These are phyloP conservation scores for Penicillium chermesinum DNA, from an alignment of 495 filamentous ascomycete genomes.

Conservation along the genomic window DNA sequence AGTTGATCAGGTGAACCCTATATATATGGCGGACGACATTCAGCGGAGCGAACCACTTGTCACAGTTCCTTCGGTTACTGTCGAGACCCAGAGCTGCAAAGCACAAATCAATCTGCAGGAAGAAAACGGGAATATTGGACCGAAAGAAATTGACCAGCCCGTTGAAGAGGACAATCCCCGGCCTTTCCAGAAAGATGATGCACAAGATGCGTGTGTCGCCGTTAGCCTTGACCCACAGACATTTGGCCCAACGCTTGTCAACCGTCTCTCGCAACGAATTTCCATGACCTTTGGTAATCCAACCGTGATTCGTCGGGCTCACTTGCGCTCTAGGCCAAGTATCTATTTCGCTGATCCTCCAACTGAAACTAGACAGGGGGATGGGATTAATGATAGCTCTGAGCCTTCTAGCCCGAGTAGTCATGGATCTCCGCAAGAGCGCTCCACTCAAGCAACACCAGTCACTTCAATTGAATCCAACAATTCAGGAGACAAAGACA, in stretches of 20 bases:
- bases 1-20: background rate
- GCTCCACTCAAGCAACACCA: slow-evolving; percentile 35
- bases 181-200: slow-evolving; percentile 6
- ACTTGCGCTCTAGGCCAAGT: slow-evolving; percentile 40
- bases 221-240: slow-evolving; percentile 5
- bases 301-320: slow-evolving; percentile 50
- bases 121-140: too few species aligned
- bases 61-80: slow-evolving; percentile 2
- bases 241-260: slow-evolving; percentile 29
- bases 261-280: slow-evolving; percentile 45
- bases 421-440: slow-evolving; percentile 25
- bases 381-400: slow-evolving; percentile 35
- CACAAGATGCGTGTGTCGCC: background rate
- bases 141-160: background rate
- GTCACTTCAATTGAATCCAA: slow-evolving; percentile 32
- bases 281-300: slow-evolving; percentile 47
- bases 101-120: background rate
- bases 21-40: background rate
- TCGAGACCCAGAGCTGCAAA: background rate
- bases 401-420: slow-evolving; percentile 37
- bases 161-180: background rate
- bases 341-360: slow-evolving; percentile 27
- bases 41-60: slow-evolving; percentile 7
- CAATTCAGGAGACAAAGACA: slow-evolving; percentile 13
- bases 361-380: slow-evolving; percentile 17